Percentiles rank a stretch among this genome's conserved stretches.
Evolutionary conservation across 768 basidiomycete genomes (phyloP).

Genomic region (Erythrobasidium yunnanense): DNA sequence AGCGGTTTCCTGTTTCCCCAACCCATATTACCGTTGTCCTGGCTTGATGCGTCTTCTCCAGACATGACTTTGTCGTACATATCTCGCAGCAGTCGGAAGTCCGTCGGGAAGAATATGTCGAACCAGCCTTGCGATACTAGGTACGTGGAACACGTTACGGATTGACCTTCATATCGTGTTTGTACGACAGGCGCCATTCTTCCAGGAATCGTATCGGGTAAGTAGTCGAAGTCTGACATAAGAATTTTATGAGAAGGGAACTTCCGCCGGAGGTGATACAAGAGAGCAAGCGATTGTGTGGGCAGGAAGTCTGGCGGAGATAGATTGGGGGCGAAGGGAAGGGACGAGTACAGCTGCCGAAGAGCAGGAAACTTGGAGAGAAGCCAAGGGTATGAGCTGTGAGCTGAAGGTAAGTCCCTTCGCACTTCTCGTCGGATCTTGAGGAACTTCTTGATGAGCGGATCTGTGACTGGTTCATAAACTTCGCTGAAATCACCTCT

Average conservation of each 20-base stretch:
- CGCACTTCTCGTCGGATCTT: slow-evolving; percentile 46
- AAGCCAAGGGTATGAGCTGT: slow-evolving; percentile 43
- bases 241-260: slow-evolving; percentile 91
- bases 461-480: slow-evolving; percentile 74
- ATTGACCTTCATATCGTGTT: slow-evolving; percentile 62
- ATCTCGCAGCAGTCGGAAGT: slow-evolving; percentile 70
- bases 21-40: slow-evolving; percentile 34
- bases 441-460: slow-evolving; percentile 68
- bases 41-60: background rate
- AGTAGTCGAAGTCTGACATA: slow-evolving; percentile 76
- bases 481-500: slow-evolving; percentile 71
- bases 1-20: slow-evolving; percentile 61
- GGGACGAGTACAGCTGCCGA: slow-evolving; percentile 54
- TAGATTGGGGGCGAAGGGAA: slow-evolving; percentile 86
- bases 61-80: slow-evolving; percentile 74
- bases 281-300: slow-evolving; percentile 72
- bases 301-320: slow-evolving; percentile 81
- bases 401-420: slow-evolving; percentile 29
- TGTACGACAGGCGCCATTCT: slow-evolving; percentile 83
- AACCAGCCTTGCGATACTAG: slow-evolving; percentile 92
- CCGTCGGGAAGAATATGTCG: slow-evolving; percentile 96
- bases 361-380: slow-evolving; percentile 47
- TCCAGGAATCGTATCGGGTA: slow-evolving; percentile 76
- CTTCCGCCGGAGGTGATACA: slow-evolving; percentile 65
- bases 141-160: slow-evolving; percentile 73